Conservation (phyloP, 2,329 filamentous ascomycete species). For the Claviceps pusilla region DNA sequence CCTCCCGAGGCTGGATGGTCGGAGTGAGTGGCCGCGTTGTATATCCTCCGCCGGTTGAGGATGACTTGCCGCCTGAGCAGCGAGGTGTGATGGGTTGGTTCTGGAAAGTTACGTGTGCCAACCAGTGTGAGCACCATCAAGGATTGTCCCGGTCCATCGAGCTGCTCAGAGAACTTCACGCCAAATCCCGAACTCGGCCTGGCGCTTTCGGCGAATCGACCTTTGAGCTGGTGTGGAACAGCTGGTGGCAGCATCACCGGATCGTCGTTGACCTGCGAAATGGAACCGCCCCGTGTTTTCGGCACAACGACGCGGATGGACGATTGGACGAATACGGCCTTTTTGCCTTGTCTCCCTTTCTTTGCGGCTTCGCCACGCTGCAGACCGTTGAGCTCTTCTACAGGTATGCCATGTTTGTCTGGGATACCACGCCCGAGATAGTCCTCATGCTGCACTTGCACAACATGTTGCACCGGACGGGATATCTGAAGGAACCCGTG, state of each 20-base stretch:
- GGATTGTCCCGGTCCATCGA: background rate
- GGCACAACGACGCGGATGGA: background rate
- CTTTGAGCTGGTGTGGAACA: background rate
- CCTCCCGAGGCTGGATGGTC: constrained; percentile 29
- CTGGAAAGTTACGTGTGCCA: background rate
- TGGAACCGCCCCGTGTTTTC: background rate
- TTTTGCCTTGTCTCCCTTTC: constrained; percentile 33
- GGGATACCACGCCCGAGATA: constrained; percentile 25
- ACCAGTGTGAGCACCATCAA: background rate
- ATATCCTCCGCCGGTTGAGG: background rate
- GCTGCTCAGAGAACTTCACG: background rate
- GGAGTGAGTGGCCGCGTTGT: constrained; percentile 1
- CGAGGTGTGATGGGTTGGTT: background rate
- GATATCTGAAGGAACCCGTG: constrained; percentile 20
- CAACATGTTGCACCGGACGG: constrained; percentile 30
- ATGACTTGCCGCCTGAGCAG: background rate
- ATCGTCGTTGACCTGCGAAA: background rate
- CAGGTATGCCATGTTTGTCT: constrained; percentile 18
- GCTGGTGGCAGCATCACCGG: background rate
- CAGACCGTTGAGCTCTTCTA: constrained; percentile 29
- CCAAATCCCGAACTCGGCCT: background rate
- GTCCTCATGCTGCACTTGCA: constrained; percentile 28
- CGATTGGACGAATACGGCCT: constrained; percentile 25
- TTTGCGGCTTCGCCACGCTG: constrained; percentile 29
- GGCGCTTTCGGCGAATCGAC: background rate